Conservation (phyloP, 2,329 filamentous ascomycete species). For the Colletotrichum caudatum region DNA sequence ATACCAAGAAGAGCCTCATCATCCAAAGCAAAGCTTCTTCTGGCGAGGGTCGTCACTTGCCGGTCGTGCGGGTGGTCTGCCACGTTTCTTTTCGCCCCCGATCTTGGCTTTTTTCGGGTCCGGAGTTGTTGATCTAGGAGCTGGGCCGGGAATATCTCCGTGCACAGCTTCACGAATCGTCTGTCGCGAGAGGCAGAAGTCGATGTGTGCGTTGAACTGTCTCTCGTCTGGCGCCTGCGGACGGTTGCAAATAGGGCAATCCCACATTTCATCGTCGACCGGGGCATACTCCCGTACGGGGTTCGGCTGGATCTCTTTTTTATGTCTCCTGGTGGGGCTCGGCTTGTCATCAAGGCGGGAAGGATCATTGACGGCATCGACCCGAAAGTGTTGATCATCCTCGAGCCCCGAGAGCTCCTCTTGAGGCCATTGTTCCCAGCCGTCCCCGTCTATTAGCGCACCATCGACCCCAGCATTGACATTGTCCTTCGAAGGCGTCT, state of each 20-base stretch:
- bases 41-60: conserved; percentile 58
- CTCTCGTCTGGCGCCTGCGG: conserved; percentile 81
- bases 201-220: conserved; percentile 90
- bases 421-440: conserved; percentile 78
- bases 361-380: conserved; percentile 60
- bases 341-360: conserved; percentile 66
- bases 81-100: conserved; percentile 53
- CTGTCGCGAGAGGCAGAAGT: conserved; percentile 86
- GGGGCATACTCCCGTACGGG: conserved; percentile 50
- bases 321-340: conserved; percentile 54
- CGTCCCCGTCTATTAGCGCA: conserved; percentile 53
- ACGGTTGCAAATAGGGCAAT: conserved; percentile 87
- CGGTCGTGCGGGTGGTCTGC: conserved; percentile 51
- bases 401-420: conserved; percentile 63
- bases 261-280: conserved; percentile 72
- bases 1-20: not conserved
- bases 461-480: conserved; percentile 54
- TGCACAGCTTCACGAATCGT: conserved; percentile 88
- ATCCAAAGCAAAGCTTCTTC: conserved; percentile 66
- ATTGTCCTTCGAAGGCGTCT: conserved; percentile 36
- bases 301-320: conserved; percentile 65
- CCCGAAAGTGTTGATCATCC: conserved; percentile 31
- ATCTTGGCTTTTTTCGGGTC: conserved; percentile 53
- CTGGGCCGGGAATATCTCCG: conserved; percentile 52
- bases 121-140: conserved; percentile 47